These are phyloP conservation scores for Rhynchosporium secalis DNA, from an alignment of 2,329 filamentous ascomycete genomes.

Conservation along the genomic window DNA sequence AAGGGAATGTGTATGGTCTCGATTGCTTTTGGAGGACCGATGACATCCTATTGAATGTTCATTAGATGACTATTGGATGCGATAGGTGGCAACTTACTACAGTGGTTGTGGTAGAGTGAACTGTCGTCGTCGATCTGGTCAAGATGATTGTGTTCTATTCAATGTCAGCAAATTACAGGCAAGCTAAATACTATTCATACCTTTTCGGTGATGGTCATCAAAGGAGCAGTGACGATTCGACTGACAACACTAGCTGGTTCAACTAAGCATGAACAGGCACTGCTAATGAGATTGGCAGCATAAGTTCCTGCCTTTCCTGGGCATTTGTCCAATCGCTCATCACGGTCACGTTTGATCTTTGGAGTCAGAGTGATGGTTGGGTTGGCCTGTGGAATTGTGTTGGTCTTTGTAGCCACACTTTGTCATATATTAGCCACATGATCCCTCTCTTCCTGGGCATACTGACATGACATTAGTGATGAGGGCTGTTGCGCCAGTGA, in stretches of 20 bases:
- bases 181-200: not conserved
- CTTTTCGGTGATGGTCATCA: not conserved
- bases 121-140: not conserved
- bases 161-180: not conserved
- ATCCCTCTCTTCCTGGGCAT: not conserved
- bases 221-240: not conserved
- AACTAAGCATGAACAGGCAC: conserved; percentile 14
- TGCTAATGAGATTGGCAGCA: conserved; percentile 8
- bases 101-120: not conserved
- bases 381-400: conserved; percentile 4
- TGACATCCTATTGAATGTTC: conserved; percentile 3
- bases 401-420: conserved; percentile 10
- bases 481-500: conserved; percentile 4
- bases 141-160: not conserved
- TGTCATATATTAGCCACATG: not conserved
- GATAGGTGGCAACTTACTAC: not conserved
- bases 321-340: conserved; percentile 1
- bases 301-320: conserved; percentile 12
- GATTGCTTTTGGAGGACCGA: conserved; percentile 5
- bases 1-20: not conserved
- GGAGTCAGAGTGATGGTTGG: conserved; percentile 9
- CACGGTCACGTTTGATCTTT: conserved; percentile 9
- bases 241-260: conserved; percentile 7
- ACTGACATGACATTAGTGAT: conserved; percentile 12
- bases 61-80: not conserved